Conservation (phyloP, 129 eudicot genomes). For the Glebionis coronaria region DNA sequence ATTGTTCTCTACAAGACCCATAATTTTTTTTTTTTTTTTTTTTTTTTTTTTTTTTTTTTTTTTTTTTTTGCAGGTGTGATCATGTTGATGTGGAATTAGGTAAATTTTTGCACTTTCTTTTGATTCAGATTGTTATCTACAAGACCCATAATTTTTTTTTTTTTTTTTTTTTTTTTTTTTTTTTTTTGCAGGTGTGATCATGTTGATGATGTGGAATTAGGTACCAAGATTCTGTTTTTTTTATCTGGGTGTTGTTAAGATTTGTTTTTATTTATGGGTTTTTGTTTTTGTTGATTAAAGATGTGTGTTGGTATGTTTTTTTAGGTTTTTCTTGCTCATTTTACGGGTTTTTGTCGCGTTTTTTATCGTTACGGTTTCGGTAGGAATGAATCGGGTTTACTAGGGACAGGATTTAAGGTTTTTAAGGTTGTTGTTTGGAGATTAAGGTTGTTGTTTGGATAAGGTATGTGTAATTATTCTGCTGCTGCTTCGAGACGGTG, state of each 20-base stretch:
- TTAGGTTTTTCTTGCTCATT: conserved; percentile 25
- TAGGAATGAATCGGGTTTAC: conserved; percentile 6
- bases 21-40: too few relatives aligned
- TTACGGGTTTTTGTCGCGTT: conserved; percentile 2
- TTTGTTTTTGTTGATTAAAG: not conserved
- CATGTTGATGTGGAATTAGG: too few relatives aligned
- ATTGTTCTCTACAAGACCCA: not conserved
- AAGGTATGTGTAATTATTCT: conserved; percentile 20
- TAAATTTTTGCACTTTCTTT: not conserved
- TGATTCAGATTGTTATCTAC: not conserved
- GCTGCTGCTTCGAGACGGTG: conserved; percentile 35
- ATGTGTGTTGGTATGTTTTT: too few relatives aligned
- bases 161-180: too few relatives aligned
- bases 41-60: too few relatives aligned
- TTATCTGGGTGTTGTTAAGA: too few relatives aligned
- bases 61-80: too few relatives aligned
- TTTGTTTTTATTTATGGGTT: conserved; percentile 7
- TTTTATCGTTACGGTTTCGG: conserved; percentile 5
- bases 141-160: too few relatives aligned
- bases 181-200: conserved; percentile 14
- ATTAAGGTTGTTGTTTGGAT: too few relatives aligned
- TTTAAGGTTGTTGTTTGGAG: too few relatives aligned
- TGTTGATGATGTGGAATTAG: conserved; percentile 27
- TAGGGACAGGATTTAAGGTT: conserved; percentile 7
- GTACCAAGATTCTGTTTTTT: not conserved